A percentile compares a stretch with the other conserved stretches of the same genome.
These are phyloP conservation scores for Hymenoscyphus occultus DNA, from an alignment of 2,329 filamentous ascomycete genomes.

Conservation along the genomic window DNA sequence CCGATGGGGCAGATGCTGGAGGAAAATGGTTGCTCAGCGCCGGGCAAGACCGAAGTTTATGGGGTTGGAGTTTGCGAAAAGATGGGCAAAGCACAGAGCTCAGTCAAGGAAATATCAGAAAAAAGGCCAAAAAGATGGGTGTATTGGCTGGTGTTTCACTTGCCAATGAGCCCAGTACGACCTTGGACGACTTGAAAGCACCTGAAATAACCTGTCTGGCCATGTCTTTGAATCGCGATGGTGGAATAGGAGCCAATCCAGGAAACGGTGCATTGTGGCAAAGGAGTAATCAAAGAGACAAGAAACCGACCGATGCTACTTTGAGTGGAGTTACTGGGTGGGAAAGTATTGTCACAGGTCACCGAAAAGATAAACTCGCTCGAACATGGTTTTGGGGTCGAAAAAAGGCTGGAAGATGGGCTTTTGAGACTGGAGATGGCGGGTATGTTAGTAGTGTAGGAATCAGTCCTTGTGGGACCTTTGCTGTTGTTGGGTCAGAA, in stretches of 20 bases:
- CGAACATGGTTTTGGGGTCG: constrained; percentile 98
- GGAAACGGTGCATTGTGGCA: constrained; percentile 82
- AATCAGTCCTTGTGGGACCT: constrained; percentile 89
- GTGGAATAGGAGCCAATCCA: constrained; percentile 82
- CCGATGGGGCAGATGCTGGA: constrained; percentile 81
- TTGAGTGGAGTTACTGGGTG: constrained; percentile 80
- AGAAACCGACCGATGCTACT: constrained; percentile 64
- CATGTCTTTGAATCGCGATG: constrained; percentile 88
- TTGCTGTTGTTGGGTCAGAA: constrained; percentile 83
- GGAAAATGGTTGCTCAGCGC: constrained; percentile 95
- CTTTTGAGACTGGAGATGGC: constrained; percentile 80
- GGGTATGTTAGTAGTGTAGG: constrained; percentile 82
- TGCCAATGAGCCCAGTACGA: constrained; percentile 58
- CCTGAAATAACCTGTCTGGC: constrained; percentile 90
- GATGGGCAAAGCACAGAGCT: constrained; percentile 93
- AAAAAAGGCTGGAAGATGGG: constrained; percentile 90
- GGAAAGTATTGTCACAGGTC: constrained; percentile 95
- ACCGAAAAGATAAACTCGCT: constrained; percentile 78
- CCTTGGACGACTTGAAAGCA: constrained; percentile 76
- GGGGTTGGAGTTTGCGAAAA: constrained; percentile 92
- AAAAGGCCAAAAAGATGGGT: constrained; percentile 86
- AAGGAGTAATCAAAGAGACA: constrained; percentile 61
- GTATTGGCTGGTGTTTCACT: constrained; percentile 58
- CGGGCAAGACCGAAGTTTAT: constrained; percentile 84
- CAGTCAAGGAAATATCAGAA: constrained; percentile 84